phyloP scores from a whole-genome alignment of 2,329 filamentous ascomycete genomes.

The Fulvia fulva region DNA sequence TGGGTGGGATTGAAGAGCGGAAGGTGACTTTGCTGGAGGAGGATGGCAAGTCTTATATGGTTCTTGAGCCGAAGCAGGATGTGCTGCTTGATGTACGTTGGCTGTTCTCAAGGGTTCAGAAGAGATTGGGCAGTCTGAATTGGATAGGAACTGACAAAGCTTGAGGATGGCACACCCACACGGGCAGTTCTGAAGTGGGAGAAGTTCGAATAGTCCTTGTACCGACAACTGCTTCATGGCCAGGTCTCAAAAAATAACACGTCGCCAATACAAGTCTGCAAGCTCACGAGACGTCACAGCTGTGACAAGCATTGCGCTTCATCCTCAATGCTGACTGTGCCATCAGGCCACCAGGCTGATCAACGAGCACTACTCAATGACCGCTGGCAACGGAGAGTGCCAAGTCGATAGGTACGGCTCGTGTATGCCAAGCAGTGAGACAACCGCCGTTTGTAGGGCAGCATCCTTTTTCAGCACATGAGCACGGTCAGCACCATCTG shows the following conservation, averaged over 20 bases:
- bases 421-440: too few relatives aligned
- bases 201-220: constrained; percentile 20
- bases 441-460: too few relatives aligned
- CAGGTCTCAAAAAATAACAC: not conserved
- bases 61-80: constrained; percentile 22
- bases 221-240: not conserved
- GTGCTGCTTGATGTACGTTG: constrained; percentile 18
- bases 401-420: too few relatives aligned
- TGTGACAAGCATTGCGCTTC: not conserved
- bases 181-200: constrained; percentile 27
- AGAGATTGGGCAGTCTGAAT: not conserved
- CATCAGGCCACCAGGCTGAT: too few relatives aligned
- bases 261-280: not conserved
- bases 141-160: not conserved
- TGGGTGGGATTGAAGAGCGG: constrained; percentile 24
- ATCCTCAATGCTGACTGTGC: not conserved
- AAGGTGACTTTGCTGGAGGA: constrained; percentile 19
- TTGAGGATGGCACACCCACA: constrained; percentile 21
- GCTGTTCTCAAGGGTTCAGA: not conserved
- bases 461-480: too few relatives aligned
- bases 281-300: not conserved
- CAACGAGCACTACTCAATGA: too few relatives aligned
- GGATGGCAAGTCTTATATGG: constrained; percentile 23
- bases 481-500: too few relatives aligned
- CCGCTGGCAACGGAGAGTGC: too few relatives aligned